phyloP scores from a whole-genome alignment of 495 filamentous ascomycete genomes.

The Penicillium malachiteum region DNA sequence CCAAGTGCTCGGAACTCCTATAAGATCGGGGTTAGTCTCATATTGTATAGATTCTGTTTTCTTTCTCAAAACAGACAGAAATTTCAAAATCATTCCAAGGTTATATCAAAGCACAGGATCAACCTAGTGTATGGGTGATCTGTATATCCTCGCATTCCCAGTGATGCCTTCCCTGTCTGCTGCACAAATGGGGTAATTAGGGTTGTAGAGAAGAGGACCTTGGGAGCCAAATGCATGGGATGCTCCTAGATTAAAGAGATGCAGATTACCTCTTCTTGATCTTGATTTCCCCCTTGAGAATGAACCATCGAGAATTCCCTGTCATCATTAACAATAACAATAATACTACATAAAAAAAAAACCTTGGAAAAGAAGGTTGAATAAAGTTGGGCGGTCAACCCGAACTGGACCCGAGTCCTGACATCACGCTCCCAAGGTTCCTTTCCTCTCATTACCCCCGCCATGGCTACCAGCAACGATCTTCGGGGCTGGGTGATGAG shows the following conservation, averaged over 20 bases:
- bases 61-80: no score
- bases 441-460: constrained; percentile 9
- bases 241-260: no score
- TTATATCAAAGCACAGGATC: no score
- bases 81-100: no score
- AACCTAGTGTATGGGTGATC: background rate
- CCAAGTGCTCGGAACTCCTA: no score
- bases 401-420: background rate
- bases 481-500: constrained; percentile 92
- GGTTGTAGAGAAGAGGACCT: background rate
- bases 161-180: background rate
- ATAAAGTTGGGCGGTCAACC: background rate
- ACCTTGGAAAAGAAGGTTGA: background rate
- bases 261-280: no score
- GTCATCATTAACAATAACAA: background rate
- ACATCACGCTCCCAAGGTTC: background rate
- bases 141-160: background rate
- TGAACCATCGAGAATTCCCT: no score
- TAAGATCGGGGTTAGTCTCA: no score
- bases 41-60: no score
- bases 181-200: background rate
- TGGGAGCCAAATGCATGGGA: background rate
- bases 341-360: background rate
- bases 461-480: constrained; percentile 73
- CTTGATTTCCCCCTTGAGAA: no score